Base-by-base conservation (phyloP, 1,139 yeast species). In the Zygosaccharomyces sapae region DNA sequence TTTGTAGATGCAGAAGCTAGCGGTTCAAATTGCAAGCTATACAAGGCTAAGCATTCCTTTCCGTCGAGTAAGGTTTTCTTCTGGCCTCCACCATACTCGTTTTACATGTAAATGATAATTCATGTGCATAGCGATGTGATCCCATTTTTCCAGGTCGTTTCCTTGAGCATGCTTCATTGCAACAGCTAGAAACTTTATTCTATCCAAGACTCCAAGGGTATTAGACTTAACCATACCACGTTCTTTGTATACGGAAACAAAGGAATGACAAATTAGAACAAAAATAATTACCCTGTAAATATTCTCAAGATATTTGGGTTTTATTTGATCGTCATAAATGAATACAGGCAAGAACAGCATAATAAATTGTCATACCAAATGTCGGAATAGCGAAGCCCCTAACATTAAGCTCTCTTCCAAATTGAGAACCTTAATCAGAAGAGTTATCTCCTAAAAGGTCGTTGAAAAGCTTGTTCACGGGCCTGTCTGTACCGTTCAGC, bases 31-130 rank as follows among this genome's bases (percentile, higher is more conserved):
- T 41, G 19, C 8, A 8, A 25, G 16, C 33, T 19, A 38, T 16
- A 41, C 16, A 31, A 41, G 10, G 19, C 22, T 20, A 33, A 16
- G 3, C 44, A 41, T 16, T 41, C 38, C 13, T n/a, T 27, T 12
- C 44, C 44, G 22, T 41, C 44, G 31, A 31, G 31, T n/a, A 33
- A 41, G 33, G 12, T 37, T 37, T 33, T 45, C 39, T 9, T 33
- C 45, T 10, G 22, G 2, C 5, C 18, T 13, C n/a, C 7, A 1
- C 38, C 38, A 36, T 4, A 36, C 8, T 16, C 22, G 5, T 22
- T 36, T 13, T 5, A 3, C 30, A 16, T 10, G 13, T 33, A 41
- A 25, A n/a, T 41, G 25, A 7, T 30, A 25, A 20, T 34, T 41
- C 39, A 41, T 41, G 25, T 37, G 22, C 13, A 13, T 41, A 9